A percentile compares a stretch with the other conserved stretches of the same genome.
phyloP scores from a whole-genome alignment of 1,284 basidiomycete species.

The Microbotryum saponariae region DNA sequence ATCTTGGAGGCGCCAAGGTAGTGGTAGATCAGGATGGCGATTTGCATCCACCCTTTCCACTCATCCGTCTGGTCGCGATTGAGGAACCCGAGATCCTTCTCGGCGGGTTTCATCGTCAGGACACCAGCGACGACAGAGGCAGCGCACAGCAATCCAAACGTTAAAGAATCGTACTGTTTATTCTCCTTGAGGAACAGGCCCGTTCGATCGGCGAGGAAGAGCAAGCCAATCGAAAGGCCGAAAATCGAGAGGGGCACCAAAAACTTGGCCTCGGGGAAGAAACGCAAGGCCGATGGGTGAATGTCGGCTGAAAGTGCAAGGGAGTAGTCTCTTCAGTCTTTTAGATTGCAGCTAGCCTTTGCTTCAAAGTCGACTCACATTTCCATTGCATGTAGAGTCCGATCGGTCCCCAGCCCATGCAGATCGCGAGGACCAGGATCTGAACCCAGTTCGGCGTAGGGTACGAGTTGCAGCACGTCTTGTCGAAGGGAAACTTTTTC shows the following conservation, averaged over 20 bases:
- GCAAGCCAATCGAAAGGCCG: conserved; percentile 56
- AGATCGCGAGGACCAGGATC: conserved; percentile 49
- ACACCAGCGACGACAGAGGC: conserved; percentile 54
- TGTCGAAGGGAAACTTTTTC: conserved; percentile 62
- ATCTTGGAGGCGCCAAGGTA: conserved; percentile 78
- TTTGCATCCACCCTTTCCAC: conserved; percentile 86
- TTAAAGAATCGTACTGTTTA: conserved; percentile 65
- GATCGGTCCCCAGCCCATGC: conserved; percentile 55
- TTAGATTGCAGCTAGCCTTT: too few relatives aligned
- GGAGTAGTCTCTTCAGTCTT: neutral
- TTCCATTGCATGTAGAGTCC: conserved; percentile 44
- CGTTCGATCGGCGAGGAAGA: conserved; percentile 71
- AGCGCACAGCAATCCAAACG: conserved; percentile 57
- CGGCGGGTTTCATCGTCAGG: conserved; percentile 57
- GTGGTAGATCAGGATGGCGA: conserved; percentile 80
- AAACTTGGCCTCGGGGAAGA: conserved; percentile 43
- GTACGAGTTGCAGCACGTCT: conserved; percentile 74
- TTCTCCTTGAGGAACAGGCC: conserved; percentile 78
- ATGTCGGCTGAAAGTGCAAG: conserved; percentile 26
- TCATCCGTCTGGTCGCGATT: conserved; percentile 87
- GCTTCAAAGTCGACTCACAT: conserved; percentile 37
- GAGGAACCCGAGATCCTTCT: conserved; percentile 73
- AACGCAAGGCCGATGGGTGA: conserved; percentile 39
- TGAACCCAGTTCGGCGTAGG: conserved; percentile 60
- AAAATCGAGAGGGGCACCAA: conserved; percentile 51